These are phyloP conservation scores for Haplographium delicatum DNA, from an alignment of 495 filamentous ascomycete species.

Conservation along the genomic window DNA sequence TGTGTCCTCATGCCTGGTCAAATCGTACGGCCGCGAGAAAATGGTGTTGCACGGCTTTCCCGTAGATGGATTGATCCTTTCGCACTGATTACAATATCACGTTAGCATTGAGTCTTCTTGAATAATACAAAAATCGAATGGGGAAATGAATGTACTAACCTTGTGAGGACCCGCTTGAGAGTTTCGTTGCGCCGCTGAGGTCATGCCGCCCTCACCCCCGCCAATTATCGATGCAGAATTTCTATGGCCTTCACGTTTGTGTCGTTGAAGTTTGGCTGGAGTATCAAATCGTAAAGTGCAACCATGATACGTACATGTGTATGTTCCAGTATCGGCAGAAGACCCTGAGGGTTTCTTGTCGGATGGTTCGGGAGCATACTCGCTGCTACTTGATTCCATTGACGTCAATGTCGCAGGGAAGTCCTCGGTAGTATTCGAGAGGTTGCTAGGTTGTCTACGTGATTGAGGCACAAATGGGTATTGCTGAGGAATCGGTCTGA, in stretches of 20 bases:
- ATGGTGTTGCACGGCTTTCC: conserved; percentile 93
- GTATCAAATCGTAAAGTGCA: conserved; percentile 86
- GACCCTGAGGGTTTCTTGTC: conserved; percentile 54
- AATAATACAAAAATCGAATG: neutral
- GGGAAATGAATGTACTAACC: conserved; percentile 12
- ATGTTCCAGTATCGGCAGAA: conserved; percentile 75
- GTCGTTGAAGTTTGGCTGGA: conserved; percentile 80
- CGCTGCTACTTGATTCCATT: conserved; percentile 62
- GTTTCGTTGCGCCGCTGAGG: conserved; percentile 55
- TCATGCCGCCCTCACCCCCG: conserved; percentile 36
- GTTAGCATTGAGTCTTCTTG: conserved; percentile 5
- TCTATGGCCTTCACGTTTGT: conserved; percentile 91
- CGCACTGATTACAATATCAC: conserved; percentile 44
- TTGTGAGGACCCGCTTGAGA: conserved; percentile 85
- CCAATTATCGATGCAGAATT: conserved; percentile 38
- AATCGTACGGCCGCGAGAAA: conserved; percentile 96
- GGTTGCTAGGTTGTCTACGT: conserved; percentile 22
- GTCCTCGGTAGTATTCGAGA: conserved; percentile 36
- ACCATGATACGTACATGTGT: conserved; percentile 91
- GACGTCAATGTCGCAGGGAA: conserved; percentile 57
- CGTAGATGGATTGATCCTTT: conserved; percentile 90
- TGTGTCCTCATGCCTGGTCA: conserved; percentile 95
- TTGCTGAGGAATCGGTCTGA: conserved; percentile 46
- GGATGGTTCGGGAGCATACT: conserved; percentile 28
- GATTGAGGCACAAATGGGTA: conserved; percentile 48